Evolutionary conservation across 2,329 filamentous ascomycete species (phyloP), one percentile per base, ranked within the genome.

Genomic region (Hortaea sp.): DNA sequence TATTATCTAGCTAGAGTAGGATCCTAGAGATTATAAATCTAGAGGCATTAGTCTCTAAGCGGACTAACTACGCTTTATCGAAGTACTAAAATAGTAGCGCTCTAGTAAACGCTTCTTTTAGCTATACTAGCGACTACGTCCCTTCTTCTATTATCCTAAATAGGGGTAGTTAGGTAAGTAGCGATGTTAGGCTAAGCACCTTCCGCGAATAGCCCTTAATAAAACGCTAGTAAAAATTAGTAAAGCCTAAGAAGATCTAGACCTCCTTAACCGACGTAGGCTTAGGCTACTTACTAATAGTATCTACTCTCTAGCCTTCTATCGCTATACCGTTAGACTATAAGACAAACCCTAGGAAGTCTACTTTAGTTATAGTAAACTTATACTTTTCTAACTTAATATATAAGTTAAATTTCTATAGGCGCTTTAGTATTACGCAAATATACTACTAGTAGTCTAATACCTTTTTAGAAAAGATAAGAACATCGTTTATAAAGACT

Each of bases 301-400:
- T 45, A 34, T 44, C 44, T 9, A 62, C 53, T 41, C 63, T 63
- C 2, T 47, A 45, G 40, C 40, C 46, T 42, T 63, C 45, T 41
- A 65, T 62, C n/a, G 37, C 27, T 12, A 66, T 51, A 41, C 56
- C 46, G 31, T 53, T 39, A 7, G 40, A 43, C n/a, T 38, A 41
- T 31, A 66, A 59, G 41, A 58, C 57, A 49, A 56, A 64, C 13
- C 55, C 49, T 32, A 67, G 48, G 47, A 59, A 67, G 13, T 59
- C 46, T 29, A 59, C 50, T 47, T 55, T 30, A 27, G 57, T 47
- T 31, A 46, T 49, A 47, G 58, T 48, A 47, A 65, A 66, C 40
- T 58, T 40, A 49, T 49, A 63, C 50, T 66, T 66, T 5, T 56
- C 29, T 5, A 43, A 39, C 12, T 37, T 42, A 1, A 43, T 37